A percentile compares a stretch with the other conserved stretches of the same genome.
Conservation (phyloP, 2,329 filamentous ascomycete species). For the Diatrype stigma region DNA sequence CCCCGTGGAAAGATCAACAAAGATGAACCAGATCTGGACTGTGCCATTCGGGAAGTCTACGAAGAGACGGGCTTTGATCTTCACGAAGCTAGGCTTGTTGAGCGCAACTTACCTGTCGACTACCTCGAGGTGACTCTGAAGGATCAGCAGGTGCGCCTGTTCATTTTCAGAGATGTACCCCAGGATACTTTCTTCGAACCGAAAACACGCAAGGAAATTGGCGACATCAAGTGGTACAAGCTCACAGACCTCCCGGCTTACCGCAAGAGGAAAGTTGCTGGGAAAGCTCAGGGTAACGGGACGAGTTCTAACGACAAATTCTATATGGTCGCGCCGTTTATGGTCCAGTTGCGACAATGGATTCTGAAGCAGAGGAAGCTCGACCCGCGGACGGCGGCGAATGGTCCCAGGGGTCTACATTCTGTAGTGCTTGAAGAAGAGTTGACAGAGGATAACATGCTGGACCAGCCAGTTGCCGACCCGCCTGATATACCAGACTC, state of each 20-base stretch:
- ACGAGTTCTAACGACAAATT: constrained; percentile 72
- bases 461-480: constrained; percentile 30
- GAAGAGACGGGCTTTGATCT: constrained; percentile 95
- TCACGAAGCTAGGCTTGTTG: constrained; percentile 68
- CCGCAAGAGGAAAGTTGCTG: constrained; percentile 61
- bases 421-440: constrained; percentile 50
- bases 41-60: constrained; percentile 88
- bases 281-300: constrained; percentile 52
- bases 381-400: constrained; percentile 48
- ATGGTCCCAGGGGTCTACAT: constrained; percentile 32
- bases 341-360: constrained; percentile 84
- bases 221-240: constrained; percentile 93
- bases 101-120: constrained; percentile 67
- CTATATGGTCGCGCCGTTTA: constrained; percentile 96
- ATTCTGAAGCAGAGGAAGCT: constrained; percentile 77
- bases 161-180: constrained; percentile 84
- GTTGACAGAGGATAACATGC: constrained; percentile 59
- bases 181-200: constrained; percentile 86
- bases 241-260: constrained; percentile 82
- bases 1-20: constrained; percentile 98
- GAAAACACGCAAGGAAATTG: constrained; percentile 92
- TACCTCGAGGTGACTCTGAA: constrained; percentile 85
- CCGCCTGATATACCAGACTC: constrained; percentile 23
- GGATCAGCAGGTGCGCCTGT: constrained; percentile 89
- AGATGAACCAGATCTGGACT: constrained; percentile 89